phyloP scores from a whole-genome alignment of 495 filamentous ascomycete species.

The Delitschia confertaspora region DNA sequence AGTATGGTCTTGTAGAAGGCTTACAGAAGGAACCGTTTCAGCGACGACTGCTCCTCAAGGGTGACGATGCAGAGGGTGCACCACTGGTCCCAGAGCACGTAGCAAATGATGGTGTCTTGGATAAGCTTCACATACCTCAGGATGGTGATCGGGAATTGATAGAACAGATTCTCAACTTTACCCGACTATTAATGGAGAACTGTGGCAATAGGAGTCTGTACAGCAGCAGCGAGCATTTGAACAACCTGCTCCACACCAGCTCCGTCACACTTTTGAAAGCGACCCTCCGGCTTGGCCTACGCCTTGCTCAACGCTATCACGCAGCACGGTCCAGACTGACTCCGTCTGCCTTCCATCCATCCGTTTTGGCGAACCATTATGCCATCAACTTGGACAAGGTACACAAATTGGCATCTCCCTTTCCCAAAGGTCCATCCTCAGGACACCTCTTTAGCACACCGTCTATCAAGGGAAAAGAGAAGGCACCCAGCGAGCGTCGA shows the following conservation, averaged over 20 bases:
- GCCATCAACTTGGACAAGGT: slow-evolving; percentile 88
- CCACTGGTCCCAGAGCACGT: slow-evolving; percentile 29
- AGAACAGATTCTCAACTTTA: slow-evolving; percentile 73
- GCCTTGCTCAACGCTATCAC: slow-evolving; percentile 86
- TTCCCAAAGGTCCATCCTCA: slow-evolving; percentile 54
- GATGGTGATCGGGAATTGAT: slow-evolving; percentile 76
- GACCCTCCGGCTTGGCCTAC: slow-evolving; percentile 66
- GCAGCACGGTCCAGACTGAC: slow-evolving; percentile 67
- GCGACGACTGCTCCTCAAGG: slow-evolving; percentile 51
- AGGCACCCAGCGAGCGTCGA: slow-evolving; percentile 38
- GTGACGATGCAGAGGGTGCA: slow-evolving; percentile 39
- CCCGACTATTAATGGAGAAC: slow-evolving; percentile 76
- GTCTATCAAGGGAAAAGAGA: slow-evolving; percentile 64
- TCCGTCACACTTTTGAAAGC: slow-evolving; percentile 64
- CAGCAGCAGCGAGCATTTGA: slow-evolving; percentile 78
- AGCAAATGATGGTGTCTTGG: slow-evolving; percentile 39
- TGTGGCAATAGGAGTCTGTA: slow-evolving; percentile 98
- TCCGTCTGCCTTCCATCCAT: slow-evolving; percentile 55
- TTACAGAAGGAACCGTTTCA: slow-evolving; percentile 71
- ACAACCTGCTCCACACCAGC: slow-evolving; percentile 79
- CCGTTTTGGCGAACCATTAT: slow-evolving; percentile 77
- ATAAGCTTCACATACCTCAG: slow-evolving; percentile 50
- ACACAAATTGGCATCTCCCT: slow-evolving; percentile 71
- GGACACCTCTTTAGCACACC: slow-evolving; percentile 37
- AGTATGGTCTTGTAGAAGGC: slow-evolving; percentile 71